A percentile compares a stretch with the other conserved stretches of the same genome.
phyloP scores from a whole-genome alignment of 2,329 filamentous ascomycete species.

The Bipolaris victoriae region DNA sequence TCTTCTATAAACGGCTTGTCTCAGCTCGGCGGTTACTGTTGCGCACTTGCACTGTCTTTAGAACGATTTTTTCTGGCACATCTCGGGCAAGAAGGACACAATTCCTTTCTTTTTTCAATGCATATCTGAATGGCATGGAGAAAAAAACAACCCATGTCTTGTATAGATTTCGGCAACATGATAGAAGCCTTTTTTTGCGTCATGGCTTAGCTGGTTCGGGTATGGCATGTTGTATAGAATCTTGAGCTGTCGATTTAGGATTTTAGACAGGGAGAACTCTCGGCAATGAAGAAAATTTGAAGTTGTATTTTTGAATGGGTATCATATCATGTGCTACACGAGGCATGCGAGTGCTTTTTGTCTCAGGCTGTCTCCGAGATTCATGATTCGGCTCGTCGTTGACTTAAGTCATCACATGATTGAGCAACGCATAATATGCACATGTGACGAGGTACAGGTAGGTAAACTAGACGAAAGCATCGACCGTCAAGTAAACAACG shows the following conservation, averaged over 20 bases:
- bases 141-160: background rate
- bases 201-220: slow-evolving; percentile 1
- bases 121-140: slow-evolving; percentile 5
- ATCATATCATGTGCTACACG: background rate
- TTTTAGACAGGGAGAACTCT: slow-evolving; percentile 18
- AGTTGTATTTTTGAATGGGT: background rate
- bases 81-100: slow-evolving; percentile 17
- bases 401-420: slow-evolving; percentile 19
- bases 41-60: slow-evolving; percentile 4
- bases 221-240: slow-evolving; percentile 30
- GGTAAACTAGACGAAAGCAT: background rate
- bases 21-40: background rate
- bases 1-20: slow-evolving; percentile 55
- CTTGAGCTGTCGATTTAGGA: slow-evolving; percentile 15
- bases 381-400: background rate
- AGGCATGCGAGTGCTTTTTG: background rate
- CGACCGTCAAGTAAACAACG: background rate
- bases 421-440: slow-evolving; percentile 26
- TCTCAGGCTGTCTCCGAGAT: background rate
- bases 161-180: slow-evolving; percentile 22
- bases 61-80: slow-evolving; percentile 12
- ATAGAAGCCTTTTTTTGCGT: slow-evolving; percentile 1
- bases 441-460: slow-evolving; percentile 7
- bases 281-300: slow-evolving; percentile 14
- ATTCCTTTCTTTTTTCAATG: slow-evolving; percentile 14